A percentile compares a stretch with the other conserved stretches of the same genome.
These are phyloP conservation scores for Musa beccarii DNA, from an alignment of 176 grass and related monocot genomes.

Conservation along the genomic window DNA sequence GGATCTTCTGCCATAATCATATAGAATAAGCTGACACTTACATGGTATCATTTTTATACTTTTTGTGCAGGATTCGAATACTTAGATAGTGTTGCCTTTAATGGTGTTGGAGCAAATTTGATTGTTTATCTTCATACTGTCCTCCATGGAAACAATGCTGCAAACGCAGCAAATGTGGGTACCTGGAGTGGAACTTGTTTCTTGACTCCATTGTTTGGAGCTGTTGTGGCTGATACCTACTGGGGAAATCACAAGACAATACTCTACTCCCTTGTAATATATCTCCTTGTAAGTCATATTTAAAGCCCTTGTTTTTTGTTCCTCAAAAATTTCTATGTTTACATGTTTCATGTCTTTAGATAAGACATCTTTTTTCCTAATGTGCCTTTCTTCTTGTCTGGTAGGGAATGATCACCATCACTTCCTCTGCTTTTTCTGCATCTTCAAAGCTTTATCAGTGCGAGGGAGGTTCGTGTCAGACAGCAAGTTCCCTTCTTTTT, in stretches of 20 bases:
- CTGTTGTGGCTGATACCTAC: constrained; percentile 51
- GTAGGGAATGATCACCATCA: constrained; percentile 44
- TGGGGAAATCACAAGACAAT: constrained; percentile 53
- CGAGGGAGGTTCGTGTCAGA: constrained; percentile 15
- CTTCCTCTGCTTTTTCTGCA: constrained; percentile 44
- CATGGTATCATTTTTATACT: background rate
- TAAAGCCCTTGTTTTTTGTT: background rate
- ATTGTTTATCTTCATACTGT: constrained; percentile 44
- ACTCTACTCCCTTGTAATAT: constrained; percentile 35
- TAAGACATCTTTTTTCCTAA: background rate
- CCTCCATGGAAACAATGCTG: constrained; percentile 40
- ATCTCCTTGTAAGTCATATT: constrained; percentile 39
- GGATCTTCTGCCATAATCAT: too few relatives aligned
- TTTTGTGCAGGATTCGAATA: constrained; percentile 38
- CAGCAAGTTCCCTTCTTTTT: constrained; percentile 25
- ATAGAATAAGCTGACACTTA: background rate
- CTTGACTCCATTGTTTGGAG: constrained; percentile 46
- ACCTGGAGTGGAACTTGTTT: constrained; percentile 52
- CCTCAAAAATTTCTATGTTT: background rate
- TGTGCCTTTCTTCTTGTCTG: background rate
- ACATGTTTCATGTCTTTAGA: background rate
- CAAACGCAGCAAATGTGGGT: constrained; percentile 36
- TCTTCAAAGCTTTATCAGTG: constrained; percentile 18
- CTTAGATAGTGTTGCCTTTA: constrained; percentile 52
- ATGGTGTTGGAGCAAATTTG: constrained; percentile 44